Evolutionary conservation across 148 eudicot species (phyloP).

Genomic region (Vaccinium corymbosum): DNA sequence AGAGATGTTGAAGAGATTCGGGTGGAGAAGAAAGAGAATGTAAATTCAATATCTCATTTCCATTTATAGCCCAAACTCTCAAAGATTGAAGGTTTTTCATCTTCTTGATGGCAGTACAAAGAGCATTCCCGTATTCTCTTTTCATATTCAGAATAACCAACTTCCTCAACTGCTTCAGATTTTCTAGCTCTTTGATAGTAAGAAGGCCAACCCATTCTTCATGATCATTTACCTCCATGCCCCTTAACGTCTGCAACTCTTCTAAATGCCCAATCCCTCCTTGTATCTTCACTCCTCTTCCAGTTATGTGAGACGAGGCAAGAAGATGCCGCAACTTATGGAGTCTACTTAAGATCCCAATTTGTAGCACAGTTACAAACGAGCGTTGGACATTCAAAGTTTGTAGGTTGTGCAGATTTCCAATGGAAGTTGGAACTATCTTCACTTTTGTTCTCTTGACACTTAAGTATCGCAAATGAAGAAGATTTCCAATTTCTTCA

Average conservation of each 20-base stretch:
- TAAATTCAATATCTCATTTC: no score
- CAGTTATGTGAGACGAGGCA: background rate
- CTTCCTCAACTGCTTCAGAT: background rate
- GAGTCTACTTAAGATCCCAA: background rate
- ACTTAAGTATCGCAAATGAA: slow-evolving; percentile 5
- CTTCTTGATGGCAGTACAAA: background rate
- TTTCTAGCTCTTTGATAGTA: background rate
- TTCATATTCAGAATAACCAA: background rate
- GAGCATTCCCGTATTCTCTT: background rate
- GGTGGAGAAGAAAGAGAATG: no score
- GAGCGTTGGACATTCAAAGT: background rate
- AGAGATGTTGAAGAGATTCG: no score
- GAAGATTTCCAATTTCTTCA: background rate
- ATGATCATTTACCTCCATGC: background rate
- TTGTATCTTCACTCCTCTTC: background rate
- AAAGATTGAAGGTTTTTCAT: background rate
- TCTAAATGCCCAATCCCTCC: background rate
- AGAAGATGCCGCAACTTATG: slow-evolving; percentile 5
- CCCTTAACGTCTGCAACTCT: background rate
- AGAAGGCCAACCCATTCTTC: no score
- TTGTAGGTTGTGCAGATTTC: background rate
- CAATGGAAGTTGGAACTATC: slow-evolving; percentile 8
- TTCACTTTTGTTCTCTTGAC: background rate
- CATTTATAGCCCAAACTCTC: no score
- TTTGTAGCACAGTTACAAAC: background rate